A percentile compares a stretch with the other conserved stretches of the same genome.
phyloP scores from a whole-genome alignment of 1,284 basidiomycete species.

The Fistulinella cinereoalba region DNA sequence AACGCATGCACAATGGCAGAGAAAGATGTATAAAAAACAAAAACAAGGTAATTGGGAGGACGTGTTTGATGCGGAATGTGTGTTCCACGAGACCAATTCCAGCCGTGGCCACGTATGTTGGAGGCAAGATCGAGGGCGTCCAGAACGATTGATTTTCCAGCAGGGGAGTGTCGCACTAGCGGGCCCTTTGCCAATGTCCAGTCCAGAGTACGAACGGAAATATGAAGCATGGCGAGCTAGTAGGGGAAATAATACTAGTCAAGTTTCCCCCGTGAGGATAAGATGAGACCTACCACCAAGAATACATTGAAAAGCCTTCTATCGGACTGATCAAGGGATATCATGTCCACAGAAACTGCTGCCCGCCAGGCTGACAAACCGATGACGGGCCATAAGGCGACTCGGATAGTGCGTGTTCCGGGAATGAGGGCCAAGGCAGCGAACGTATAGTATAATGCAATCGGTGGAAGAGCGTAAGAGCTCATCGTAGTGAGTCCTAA shows the following conservation, averaged over 20 bases:
- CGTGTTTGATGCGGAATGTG: slow-evolving; percentile 44
- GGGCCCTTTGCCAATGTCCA: slow-evolving; percentile 15
- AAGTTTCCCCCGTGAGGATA: neutral
- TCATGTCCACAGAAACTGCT: neutral
- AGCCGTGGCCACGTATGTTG: slow-evolving; percentile 52
- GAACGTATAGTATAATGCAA: neutral
- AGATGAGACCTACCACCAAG: neutral
- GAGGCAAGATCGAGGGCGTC: slow-evolving; percentile 48
- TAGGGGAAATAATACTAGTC: neutral
- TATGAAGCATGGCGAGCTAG: slow-evolving; percentile 7
- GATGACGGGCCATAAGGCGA: neutral
- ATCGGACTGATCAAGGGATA: no score
- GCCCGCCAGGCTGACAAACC: neutral
- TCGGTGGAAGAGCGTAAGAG: neutral
- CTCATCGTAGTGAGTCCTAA: no score
- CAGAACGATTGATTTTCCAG: slow-evolving; percentile 15
- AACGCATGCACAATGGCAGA: slow-evolving; percentile 37
- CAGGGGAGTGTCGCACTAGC: slow-evolving; percentile 10
- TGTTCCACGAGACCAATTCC: slow-evolving; percentile 39
- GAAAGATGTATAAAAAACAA: slow-evolving; percentile 18
- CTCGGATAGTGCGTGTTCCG: neutral
- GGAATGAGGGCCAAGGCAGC: neutral
- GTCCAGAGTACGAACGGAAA: slow-evolving; percentile 13
- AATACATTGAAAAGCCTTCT: neutral
- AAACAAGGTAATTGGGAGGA: slow-evolving; percentile 34